These are phyloP conservation scores for Diplotaxis tenuifolia DNA, from an alignment of 345 rosid species.

Conservation along the genomic window DNA sequence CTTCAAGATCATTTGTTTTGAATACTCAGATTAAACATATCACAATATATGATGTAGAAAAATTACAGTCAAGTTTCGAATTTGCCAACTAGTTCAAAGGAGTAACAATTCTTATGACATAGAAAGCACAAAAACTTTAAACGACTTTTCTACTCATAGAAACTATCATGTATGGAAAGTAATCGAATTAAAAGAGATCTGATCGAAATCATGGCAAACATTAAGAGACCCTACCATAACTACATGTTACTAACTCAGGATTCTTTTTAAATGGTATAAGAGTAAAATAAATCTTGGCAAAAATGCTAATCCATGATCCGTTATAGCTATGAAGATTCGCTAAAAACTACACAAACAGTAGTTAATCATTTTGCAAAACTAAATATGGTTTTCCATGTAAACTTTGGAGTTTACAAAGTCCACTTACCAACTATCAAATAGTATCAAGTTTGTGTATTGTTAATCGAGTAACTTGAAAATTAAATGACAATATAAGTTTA, in stretches of 20 bases:
- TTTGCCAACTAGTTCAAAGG: neutral
- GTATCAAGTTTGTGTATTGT: neutral
- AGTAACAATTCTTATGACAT: neutral
- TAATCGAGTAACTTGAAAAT: neutral
- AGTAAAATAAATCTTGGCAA: neutral
- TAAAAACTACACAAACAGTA: neutral
- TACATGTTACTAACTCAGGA: neutral
- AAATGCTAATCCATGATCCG: neutral
- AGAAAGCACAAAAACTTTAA: conserved; percentile 18
- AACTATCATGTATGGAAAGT: conserved; percentile 10
- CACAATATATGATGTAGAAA: neutral
- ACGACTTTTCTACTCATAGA: conserved; percentile 16
- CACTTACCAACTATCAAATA: neutral
- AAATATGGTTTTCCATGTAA: neutral
- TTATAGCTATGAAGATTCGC: neutral
- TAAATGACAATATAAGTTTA: neutral
- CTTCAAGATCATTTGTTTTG: neutral
- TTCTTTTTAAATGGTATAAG: neutral
- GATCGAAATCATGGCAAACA: conserved; percentile 14
- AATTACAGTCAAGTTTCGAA: neutral
- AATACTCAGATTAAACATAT: neutral
- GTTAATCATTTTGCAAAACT: neutral
- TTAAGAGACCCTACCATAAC: conserved; percentile 29
- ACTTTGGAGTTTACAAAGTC: neutral
- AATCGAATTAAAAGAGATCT: conserved; percentile 3